Percentiles rank a stretch among this genome's conserved stretches.
phyloP scores from a whole-genome alignment of 1,284 basidiomycete genomes.

The Malassezia globosa region DNA sequence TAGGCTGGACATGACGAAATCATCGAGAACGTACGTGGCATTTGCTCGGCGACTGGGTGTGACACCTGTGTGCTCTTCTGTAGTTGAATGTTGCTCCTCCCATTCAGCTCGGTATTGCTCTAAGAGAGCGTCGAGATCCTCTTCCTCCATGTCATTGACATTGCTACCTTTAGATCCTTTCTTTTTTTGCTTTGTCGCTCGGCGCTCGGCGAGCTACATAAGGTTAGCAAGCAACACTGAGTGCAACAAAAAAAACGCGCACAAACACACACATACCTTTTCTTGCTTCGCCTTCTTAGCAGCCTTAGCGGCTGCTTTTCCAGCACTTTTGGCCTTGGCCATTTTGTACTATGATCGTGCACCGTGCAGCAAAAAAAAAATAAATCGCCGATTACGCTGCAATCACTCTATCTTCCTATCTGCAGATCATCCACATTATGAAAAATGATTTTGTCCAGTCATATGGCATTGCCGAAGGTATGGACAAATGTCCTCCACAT shows the following conservation, averaged over 20 bases:
- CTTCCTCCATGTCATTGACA: constrained; percentile 31
- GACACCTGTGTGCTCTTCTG: constrained; percentile 34
- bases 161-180: constrained; percentile 22
- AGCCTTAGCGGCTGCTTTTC: constrained; percentile 41
- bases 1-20: no score
- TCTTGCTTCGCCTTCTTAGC: constrained; percentile 46
- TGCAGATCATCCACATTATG: background rate
- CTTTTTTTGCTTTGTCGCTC: constrained; percentile 35
- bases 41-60: constrained; percentile 40
- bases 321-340: constrained; percentile 41
- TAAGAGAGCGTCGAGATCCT: constrained; percentile 42
- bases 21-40: constrained; percentile 31
- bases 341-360: constrained; percentile 22
- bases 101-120: constrained; percentile 36
- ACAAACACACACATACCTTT: constrained; percentile 13
- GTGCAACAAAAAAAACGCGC: no score
- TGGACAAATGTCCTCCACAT: constrained; percentile 2
- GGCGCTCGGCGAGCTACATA: constrained; percentile 25
- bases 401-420: background rate
- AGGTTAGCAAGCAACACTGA: background rate
- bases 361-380: background rate
- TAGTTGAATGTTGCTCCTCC: constrained; percentile 35
- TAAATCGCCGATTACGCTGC: background rate
- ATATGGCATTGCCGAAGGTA: background rate
- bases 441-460: no score